Evolutionary conservation across 192 early-diverging fungal genomes (phyloP).

Genomic region (Coemansia sp.): DNA sequence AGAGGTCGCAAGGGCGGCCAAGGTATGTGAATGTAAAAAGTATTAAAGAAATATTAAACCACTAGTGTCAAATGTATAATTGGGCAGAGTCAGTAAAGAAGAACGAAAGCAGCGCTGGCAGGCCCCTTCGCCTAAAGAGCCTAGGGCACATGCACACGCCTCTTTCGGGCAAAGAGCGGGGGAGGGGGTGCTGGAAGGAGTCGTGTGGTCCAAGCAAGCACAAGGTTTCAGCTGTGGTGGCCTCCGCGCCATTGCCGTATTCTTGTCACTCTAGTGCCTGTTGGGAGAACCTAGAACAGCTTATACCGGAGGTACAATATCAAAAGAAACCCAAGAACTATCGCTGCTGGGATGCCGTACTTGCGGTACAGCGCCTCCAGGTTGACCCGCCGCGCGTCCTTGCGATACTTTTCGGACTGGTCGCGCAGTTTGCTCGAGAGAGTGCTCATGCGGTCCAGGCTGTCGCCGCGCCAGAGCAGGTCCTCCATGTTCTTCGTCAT

Average conservation of each 20-base stretch:
- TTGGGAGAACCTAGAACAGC: slow-evolving; percentile 16
- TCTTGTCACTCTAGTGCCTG: background rate
- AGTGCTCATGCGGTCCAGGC: slow-evolving; percentile 71
- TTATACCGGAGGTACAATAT: slow-evolving; percentile 68
- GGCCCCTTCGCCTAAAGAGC: too few relatives aligned
- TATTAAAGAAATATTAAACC: too few relatives aligned
- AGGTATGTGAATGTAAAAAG: too few relatives aligned
- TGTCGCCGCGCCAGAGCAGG: slow-evolving; percentile 84
- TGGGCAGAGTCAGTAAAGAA: too few relatives aligned
- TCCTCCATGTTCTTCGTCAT: slow-evolving; percentile 99
- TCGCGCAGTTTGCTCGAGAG: slow-evolving; percentile 61
- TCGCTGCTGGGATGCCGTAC: slow-evolving; percentile 82
- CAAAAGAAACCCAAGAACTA: slow-evolving; percentile 72
- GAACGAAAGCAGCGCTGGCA: too few relatives aligned
- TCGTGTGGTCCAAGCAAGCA: too few relatives aligned
- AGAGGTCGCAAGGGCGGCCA: too few relatives aligned
- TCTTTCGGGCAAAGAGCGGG: too few relatives aligned
- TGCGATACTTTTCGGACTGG: slow-evolving; percentile 80
- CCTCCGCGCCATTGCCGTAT: too few relatives aligned
- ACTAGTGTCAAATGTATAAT: too few relatives aligned
- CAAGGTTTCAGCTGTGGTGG: background rate
- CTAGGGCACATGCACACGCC: too few relatives aligned
- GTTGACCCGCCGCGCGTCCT: slow-evolving; percentile 82
- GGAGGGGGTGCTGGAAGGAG: too few relatives aligned
- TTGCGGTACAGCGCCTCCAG: slow-evolving; percentile 89